Base-by-base conservation (phyloP, 148 eudicot genomes). In the Rhododendron henanense region DNA sequence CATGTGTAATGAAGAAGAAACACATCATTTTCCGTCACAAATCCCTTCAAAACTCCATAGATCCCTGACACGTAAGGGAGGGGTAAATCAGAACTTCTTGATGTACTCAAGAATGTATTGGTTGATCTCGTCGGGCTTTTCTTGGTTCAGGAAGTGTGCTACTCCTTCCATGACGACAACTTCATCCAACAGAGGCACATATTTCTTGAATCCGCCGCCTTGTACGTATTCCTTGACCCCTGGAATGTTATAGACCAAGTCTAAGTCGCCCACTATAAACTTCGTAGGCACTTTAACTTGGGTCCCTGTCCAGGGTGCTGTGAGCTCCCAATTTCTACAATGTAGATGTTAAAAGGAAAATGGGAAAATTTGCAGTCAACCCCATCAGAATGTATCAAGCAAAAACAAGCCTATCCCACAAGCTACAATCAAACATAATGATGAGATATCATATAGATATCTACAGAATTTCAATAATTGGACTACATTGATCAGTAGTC, bases 301-400 rank as follows among this genome's bases (percentile, higher is more conserved):
- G 41, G 85, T 81, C 47, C 88, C 88, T 0, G 87, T 88, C 93
- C 92, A 91, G 21, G 90, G 81, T 74, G 91, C 92, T 44, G 88
- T 87, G 16, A 90, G 85, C 76, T 91, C 93, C 92, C 90, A 90
- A 35, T 84, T 88, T 57, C 93, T 91, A 61, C 87, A 88, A 48
- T 14, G 51, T 37, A n/a, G 10, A 19, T 2, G 37, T 15, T 15
- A 55, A 55, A 55, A 0, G 18, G 16, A 37, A 57, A 33, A 81
- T 14, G 11, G 0, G 21, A 10, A 8, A 28, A 45, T 11, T 1
- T 39, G 1, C 6, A 11, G 5, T 21, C 35, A 33, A 35, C 18
- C 57, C 16, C 57, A 13, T 51, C 16, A 51, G 57, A 51, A 51
- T 51, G 57, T 51, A 51, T 14, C 16, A 14, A 51, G 57, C 13